phyloP scores from a whole-genome alignment of 139 green algal species.

The Micromonas commoda region DNA sequence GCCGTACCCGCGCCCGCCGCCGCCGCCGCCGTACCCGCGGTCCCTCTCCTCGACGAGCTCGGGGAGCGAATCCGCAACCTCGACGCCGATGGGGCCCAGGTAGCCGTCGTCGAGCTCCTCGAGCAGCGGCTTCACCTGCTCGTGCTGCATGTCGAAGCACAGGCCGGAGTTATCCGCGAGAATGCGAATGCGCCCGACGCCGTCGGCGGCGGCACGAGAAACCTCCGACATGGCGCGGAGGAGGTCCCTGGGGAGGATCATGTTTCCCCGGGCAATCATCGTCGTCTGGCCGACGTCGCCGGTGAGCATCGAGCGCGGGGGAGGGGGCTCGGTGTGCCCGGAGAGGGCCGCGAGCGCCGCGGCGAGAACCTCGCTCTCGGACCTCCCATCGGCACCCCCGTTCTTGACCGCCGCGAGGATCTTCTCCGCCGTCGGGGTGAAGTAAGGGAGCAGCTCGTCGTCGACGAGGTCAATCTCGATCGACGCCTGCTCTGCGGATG shows the following conservation, averaged over 20 bases:
- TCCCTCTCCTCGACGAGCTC: constrained; percentile 33
- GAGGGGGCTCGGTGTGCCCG: constrained; percentile 66
- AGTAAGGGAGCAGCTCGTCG: neutral
- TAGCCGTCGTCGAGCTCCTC: constrained; percentile 42
- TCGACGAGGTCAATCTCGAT: constrained; percentile 21
- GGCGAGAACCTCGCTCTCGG: constrained; percentile 64
- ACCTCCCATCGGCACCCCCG: constrained; percentile 50
- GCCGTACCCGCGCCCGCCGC: constrained; percentile 16
- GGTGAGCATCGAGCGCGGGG: constrained; percentile 60
- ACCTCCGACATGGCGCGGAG: constrained; percentile 41
- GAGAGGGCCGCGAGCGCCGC: constrained; percentile 76
- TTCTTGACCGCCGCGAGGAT: constrained; percentile 32
- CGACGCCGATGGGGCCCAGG: constrained; percentile 45
- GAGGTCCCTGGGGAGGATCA: constrained; percentile 21
- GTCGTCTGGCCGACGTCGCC: constrained; percentile 65
- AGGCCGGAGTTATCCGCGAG: constrained; percentile 45
- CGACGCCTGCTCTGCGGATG: constrained; percentile 54
- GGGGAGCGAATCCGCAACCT: constrained; percentile 37
- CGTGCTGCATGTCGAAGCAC: constrained; percentile 69
- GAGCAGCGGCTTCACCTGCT: constrained; percentile 46
- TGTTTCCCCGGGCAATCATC: constrained; percentile 30
- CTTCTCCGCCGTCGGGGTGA: constrained; percentile 34
- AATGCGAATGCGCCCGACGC: constrained; percentile 57
- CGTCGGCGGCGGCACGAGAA: neutral
- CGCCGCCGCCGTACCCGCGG: neutral